Evolutionary conservation across 1,284 basidiomycete genomes (phyloP).

Genomic region (Fomitopsis schrenkii): DNA sequence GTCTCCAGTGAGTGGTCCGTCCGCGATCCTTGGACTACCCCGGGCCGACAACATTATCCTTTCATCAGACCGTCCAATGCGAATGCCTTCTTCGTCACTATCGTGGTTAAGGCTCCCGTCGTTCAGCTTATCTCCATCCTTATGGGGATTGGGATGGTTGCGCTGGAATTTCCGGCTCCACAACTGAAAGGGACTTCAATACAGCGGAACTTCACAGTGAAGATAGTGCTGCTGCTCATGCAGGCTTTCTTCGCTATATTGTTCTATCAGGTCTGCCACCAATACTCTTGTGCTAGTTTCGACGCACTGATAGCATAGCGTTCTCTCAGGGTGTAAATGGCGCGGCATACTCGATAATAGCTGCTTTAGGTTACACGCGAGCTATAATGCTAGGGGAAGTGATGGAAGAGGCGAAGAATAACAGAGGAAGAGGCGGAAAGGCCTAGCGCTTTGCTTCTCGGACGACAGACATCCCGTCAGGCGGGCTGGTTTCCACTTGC

Average conservation of each 20-base stretch:
- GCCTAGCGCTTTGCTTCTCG: constrained; percentile 39
- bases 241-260: constrained; percentile 66
- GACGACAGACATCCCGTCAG: constrained; percentile 22
- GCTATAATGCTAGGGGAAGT: constrained; percentile 61
- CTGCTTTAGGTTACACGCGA: constrained; percentile 59
- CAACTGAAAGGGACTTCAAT: constrained; percentile 51
- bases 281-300: neutral
- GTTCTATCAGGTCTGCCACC: constrained; percentile 67
- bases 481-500: constrained; percentile 24
- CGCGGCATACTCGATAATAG: constrained; percentile 67
- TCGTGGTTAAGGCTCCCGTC: constrained; percentile 74
- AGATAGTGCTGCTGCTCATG: constrained; percentile 60
- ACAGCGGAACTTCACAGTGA: constrained; percentile 61
- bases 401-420: constrained; percentile 61
- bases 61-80: constrained; percentile 56
- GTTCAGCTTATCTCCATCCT: constrained; percentile 66
- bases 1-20: constrained; percentile 63
- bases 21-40: neutral
- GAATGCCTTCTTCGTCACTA: constrained; percentile 56
- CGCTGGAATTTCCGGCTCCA: constrained; percentile 66
- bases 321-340: constrained; percentile 66
- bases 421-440: constrained; percentile 52
- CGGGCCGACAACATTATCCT: neutral
- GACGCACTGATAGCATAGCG: neutral
- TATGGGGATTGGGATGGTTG: constrained; percentile 52